Percentiles rank a stretch among this genome's conserved stretches.
phyloP scores from a whole-genome alignment of 2,329 filamentous ascomycete genomes.

The Verticillium nubilum region DNA sequence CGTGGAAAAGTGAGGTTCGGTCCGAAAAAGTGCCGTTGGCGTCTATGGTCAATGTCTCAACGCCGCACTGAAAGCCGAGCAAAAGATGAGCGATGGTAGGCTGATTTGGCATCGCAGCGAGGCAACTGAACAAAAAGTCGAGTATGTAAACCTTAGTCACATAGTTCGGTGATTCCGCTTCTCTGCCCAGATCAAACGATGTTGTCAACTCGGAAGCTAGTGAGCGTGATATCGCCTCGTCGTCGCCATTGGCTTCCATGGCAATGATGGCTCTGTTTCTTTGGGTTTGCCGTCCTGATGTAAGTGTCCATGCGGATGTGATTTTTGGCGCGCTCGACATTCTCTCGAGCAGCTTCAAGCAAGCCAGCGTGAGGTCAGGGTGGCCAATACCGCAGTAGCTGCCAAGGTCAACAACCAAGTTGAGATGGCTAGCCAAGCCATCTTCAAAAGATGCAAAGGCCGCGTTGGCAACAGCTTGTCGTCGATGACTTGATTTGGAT shows the following conservation, averaged over 20 bases:
- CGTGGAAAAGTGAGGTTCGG: slow-evolving; percentile 76
- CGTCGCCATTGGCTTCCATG: slow-evolving; percentile 75
- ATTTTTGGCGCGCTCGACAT: slow-evolving; percentile 80
- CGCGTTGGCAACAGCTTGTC: slow-evolving; percentile 62
- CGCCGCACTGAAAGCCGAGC: slow-evolving; percentile 77
- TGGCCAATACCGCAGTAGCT: slow-evolving; percentile 84
- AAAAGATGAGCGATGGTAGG: slow-evolving; percentile 88
- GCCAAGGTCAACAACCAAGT: slow-evolving; percentile 75
- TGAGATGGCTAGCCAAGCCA: slow-evolving; percentile 74
- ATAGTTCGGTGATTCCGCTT: slow-evolving; percentile 66
- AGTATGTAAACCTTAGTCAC: slow-evolving; percentile 79
- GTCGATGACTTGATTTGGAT: slow-evolving; percentile 53
- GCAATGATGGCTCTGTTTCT: slow-evolving; percentile 83
- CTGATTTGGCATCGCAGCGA: slow-evolving; percentile 66
- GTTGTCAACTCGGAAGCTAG: slow-evolving; percentile 65
- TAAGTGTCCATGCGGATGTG: slow-evolving; percentile 57
- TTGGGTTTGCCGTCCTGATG: slow-evolving; percentile 31
- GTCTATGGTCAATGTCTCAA: slow-evolving; percentile 63
- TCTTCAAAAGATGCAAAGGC: slow-evolving; percentile 90
- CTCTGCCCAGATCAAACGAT: slow-evolving; percentile 66
- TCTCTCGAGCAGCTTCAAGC: slow-evolving; percentile 77
- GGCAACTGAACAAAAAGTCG: slow-evolving; percentile 77
- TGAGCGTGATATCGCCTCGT: slow-evolving; percentile 71
- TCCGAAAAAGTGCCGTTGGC: slow-evolving; percentile 65
- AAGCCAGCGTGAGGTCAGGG: slow-evolving; percentile 71